A percentile compares a stretch with the other conserved stretches of the same genome.
phyloP scores from a whole-genome alignment of 2,329 filamentous ascomycete genomes.

The Beauveria rudraprayagi region DNA sequence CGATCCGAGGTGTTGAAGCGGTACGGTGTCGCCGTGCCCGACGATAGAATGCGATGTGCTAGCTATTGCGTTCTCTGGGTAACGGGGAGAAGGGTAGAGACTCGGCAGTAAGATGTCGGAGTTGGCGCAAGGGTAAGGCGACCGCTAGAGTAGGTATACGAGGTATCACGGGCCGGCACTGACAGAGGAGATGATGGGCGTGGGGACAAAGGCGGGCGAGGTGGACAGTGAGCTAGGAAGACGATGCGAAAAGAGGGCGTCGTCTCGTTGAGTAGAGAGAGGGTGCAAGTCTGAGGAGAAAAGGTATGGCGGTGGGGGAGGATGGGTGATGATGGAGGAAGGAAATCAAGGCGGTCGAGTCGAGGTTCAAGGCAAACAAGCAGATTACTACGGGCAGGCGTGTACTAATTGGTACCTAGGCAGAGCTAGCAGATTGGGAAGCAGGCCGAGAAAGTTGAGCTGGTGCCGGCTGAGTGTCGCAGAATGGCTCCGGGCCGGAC shows the following conservation, averaged over 20 bases:
- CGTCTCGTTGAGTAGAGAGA: neutral
- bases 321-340: neutral
- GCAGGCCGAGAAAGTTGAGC: neutral
- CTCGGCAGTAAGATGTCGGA: neutral
- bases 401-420: neutral
- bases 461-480: neutral
- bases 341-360: neutral
- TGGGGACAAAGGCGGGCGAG: neutral
- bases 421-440: neutral
- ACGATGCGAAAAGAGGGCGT: neutral
- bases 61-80: neutral
- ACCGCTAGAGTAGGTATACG: neutral
- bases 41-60: neutral
- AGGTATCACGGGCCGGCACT: neutral
- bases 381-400: neutral
- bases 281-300: neutral
- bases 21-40: neutral
- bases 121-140: neutral
- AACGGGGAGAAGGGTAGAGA: neutral
- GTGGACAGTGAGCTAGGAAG: neutral
- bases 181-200: neutral
- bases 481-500: neutral
- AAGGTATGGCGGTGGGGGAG: neutral
- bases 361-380: neutral
- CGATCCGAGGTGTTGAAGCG: neutral